phyloP scores from a whole-genome alignment of 1,284 basidiomycete genomes.

The Phellopilus nigrolimitatus region DNA sequence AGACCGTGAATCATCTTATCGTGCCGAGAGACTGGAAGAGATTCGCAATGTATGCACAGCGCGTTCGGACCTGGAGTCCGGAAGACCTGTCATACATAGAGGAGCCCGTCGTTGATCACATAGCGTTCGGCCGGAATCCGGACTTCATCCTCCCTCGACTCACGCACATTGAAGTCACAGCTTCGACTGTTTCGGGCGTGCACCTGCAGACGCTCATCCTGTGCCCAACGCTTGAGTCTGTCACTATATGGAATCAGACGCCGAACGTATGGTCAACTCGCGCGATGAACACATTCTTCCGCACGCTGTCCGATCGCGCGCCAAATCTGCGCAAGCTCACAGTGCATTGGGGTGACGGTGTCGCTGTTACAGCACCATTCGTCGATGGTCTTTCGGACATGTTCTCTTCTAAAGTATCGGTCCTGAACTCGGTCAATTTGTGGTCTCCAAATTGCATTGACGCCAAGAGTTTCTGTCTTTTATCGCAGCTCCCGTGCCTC shows the following conservation, averaged over 20 bases:
- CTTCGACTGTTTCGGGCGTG: constrained; percentile 15
- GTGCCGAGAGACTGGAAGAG: constrained; percentile 20
- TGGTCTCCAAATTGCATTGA: constrained; percentile 18
- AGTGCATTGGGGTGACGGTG: constrained; percentile 16
- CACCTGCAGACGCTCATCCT: constrained; percentile 19
- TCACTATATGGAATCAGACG: constrained; percentile 13
- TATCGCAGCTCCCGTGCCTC: constrained; percentile 14
- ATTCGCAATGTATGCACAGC: constrained; percentile 14
- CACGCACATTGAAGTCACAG: constrained; percentile 18
- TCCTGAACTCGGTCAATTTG: constrained; percentile 14
- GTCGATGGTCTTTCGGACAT: constrained; percentile 16
- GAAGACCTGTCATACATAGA: constrained; percentile 20
- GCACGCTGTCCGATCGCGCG: constrained; percentile 15
- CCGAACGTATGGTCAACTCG: constrained; percentile 8
- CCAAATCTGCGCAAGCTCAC: constrained; percentile 15
- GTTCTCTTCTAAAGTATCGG: constrained; percentile 5
- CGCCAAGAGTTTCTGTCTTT: constrained; percentile 7
- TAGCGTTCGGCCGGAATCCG: constrained; percentile 17
- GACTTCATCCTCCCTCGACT: constrained; percentile 17
- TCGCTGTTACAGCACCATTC: not conserved
- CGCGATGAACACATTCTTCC: constrained; percentile 18
- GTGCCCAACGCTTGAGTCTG: constrained; percentile 17
- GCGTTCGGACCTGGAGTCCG: constrained; percentile 15
- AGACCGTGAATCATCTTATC: constrained; percentile 19
- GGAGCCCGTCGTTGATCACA: constrained; percentile 19